Evolutionary conservation across 2,329 filamentous ascomycete genomes (phyloP), one percentile per base, ranked within the genome.

Genomic region (Aphanocladium album): DNA sequence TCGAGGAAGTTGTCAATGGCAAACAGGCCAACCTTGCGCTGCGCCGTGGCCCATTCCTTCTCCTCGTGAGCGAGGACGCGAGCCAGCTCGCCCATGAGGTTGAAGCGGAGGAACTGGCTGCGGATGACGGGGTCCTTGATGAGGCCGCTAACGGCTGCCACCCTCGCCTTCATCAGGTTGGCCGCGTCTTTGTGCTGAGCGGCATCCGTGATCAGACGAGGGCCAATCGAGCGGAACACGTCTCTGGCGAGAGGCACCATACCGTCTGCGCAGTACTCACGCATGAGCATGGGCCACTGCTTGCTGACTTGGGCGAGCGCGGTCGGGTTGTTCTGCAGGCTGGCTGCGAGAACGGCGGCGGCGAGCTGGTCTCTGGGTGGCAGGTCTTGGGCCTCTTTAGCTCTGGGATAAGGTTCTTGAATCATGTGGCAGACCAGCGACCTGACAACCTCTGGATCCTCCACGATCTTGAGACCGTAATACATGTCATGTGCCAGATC

Each of bases 401-500:
- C 23, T 12, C 25, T 14, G 11, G 56, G 35, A 2, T 63, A 41
- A 60, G 71, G 39, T 61, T 67, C 60, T 65, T 71, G 62, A 27
- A 70, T 67, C 71, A 85, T 80, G 41, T 86, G 74, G 67, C 84
- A 86, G 62, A 88, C 73, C 2, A 89, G 77, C n/a, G 78, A 72
- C 63, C 77, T 78, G 57, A 87, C 65, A 1, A 80, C 80, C 2
- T 79, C 78, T 2, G 75, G 67, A 64, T 87, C 81, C 68, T 85
- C 81, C 23, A 80, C 77, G 61, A 89, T 80, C 69, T 87, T 83
- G 19, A 86, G 75, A 11, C 87, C 87, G 70, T 88, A 89, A 74
- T 88, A 89, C 64, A 89, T 84, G 71, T 89, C 87, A 70, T 89
- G 86, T 0, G 86, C 82, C 30, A 88, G 74, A 7, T 89, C 86